Evolutionary conservation across 2,329 filamentous ascomycete species (phyloP).

Genomic region (Exophiala oligosperma): DNA sequence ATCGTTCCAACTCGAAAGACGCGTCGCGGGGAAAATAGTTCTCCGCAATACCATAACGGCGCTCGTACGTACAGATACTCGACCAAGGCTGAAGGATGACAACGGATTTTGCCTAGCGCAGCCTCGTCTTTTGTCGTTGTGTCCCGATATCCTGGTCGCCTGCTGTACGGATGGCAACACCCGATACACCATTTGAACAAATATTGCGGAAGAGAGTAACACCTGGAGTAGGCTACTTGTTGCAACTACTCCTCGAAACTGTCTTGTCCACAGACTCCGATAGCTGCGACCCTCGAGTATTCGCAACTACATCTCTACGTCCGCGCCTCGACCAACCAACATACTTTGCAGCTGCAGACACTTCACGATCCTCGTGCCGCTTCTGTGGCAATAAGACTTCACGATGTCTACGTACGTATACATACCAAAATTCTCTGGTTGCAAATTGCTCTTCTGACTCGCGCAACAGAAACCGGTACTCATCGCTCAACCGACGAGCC

Average conservation of each 20-base stretch:
- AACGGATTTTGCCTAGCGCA: not conserved
- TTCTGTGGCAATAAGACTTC: slow-evolving; percentile 1
- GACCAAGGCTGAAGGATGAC: not conserved
- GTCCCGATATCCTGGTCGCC: too few relatives aligned
- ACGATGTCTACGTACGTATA: slow-evolving; percentile 21
- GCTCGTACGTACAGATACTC: not conserved
- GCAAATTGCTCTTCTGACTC: not conserved
- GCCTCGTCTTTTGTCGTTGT: not conserved
- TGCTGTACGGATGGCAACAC: not conserved
- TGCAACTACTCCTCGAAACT: not conserved
- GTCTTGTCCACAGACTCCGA: not conserved
- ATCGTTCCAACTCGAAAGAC: not conserved
- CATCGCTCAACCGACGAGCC: slow-evolving; percentile 64
- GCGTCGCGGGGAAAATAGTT: slow-evolving; percentile 4
- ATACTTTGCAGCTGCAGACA: too few relatives aligned
- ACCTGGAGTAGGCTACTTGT: too few relatives aligned
- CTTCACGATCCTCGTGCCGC: not conserved
- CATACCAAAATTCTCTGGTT: not conserved
- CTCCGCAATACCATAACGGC: not conserved
- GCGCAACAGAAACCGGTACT: slow-evolving; percentile 46
- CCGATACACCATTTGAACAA: not conserved
- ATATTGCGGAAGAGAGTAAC: not conserved
- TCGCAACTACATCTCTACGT: not conserved
- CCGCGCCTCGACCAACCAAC: not conserved
- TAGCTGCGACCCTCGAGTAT: not conserved